These are phyloP conservation scores for Waltergamsia citrina DNA, from an alignment of 2,329 filamentous ascomycete genomes.

Conservation along the genomic window DNA sequence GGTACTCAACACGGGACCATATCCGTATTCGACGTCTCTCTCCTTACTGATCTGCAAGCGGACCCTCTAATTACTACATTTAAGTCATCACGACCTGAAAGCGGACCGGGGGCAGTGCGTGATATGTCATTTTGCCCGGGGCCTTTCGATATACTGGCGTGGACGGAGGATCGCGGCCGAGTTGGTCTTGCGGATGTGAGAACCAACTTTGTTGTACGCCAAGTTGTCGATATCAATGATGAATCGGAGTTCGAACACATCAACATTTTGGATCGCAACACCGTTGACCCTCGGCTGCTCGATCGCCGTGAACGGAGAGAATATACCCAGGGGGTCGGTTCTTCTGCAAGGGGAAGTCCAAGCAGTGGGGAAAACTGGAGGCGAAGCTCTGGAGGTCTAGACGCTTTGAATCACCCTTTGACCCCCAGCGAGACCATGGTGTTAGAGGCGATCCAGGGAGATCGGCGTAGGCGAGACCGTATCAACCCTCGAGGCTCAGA, in stretches of 20 bases:
- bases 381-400: slow-evolving; percentile 21
- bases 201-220: slow-evolving; percentile 55
- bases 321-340: no score
- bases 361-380: slow-evolving; percentile 17
- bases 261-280: slow-evolving; percentile 43
- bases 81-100: slow-evolving; percentile 63
- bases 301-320: slow-evolving; percentile 32
- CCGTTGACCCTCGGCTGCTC: slow-evolving; percentile 42
- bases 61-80: slow-evolving; percentile 68
- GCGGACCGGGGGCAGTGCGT: slow-evolving; percentile 69
- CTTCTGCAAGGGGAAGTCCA: neutral
- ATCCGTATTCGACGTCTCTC: slow-evolving; percentile 57
- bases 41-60: slow-evolving; percentile 29
- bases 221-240: slow-evolving; percentile 56
- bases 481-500: slow-evolving; percentile 6
- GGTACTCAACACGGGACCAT: slow-evolving; percentile 76
- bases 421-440: slow-evolving; percentile 45
- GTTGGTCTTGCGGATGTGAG: slow-evolving; percentile 68
- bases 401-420: slow-evolving; percentile 39
- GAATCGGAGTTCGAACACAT: slow-evolving; percentile 48
- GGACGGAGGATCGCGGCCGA: slow-evolving; percentile 80
- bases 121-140: slow-evolving; percentile 89
- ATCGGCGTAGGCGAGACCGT: slow-evolving; percentile 41
- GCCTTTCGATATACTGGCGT: slow-evolving; percentile 82
- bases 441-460: slow-evolving; percentile 44